Evolutionary conservation across 2,329 filamentous ascomycete genomes (phyloP), one percentile per base, ranked within the genome.

Genomic region (Drechslerella coelobrocha): DNA sequence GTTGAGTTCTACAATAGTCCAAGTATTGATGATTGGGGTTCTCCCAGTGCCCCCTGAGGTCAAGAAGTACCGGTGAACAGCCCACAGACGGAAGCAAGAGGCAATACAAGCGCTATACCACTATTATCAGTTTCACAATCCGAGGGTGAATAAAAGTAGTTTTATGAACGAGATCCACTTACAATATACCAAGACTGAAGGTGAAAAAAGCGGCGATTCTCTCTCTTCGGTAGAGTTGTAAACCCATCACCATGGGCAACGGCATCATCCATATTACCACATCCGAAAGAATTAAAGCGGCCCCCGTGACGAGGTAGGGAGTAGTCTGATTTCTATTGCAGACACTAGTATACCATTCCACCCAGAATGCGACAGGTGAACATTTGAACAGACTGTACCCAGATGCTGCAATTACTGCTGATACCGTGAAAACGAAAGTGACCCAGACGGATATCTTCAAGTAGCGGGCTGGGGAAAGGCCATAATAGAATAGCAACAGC

Each of bases 101-200:
- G 68, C 68, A 27, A 72, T 57, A 24, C 68, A 72, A 9, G 68
- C 68, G 17, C 68, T 72, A 29, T 21, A 43, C 10, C 21, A 4
- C 6, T 27, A 17, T 61, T 56, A 68, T 54, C 8, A 37, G 6
- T 27, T 8, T 9, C 9, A 37, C 23, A 31, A 24, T 14, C n/a
- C 3, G 26, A 24, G 27, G 2, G 14, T 19, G 9, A 17, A 8
- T 34, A 24, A 2, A n/a, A n/a, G 23, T n/a, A 29, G n/a, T 14
- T 4, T 41, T 2, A n/a, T 12, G 12, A 29, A 27, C 5, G 10
- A 27, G 26, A 24, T 55, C 34, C n/a, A 62, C 66, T 63, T 55
- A 71, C 66, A 71, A 63, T 8, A 66, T 72, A 26, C 68, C 68
- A 39, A 72, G 56, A 24, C 68, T 66, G 43, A 72, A 72, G 1